Percentiles rank a stretch among this genome's conserved stretches.
Evolutionary conservation across 2,329 filamentous ascomycete species (phyloP).

Genomic region (Cyphellophora attinorum): DNA sequence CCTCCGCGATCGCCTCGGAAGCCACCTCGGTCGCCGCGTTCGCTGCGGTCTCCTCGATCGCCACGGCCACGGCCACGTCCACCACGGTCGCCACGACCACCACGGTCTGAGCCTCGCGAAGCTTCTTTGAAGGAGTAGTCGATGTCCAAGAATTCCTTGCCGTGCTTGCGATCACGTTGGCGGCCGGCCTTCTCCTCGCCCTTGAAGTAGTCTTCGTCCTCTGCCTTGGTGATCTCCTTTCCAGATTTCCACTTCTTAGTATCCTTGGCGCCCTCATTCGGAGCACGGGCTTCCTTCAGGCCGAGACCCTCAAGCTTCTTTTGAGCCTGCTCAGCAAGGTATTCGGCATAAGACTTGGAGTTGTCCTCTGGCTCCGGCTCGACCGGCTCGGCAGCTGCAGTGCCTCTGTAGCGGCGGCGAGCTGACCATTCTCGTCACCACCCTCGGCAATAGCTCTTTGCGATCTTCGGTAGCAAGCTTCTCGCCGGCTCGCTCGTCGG

Average conservation of each 20-base stretch:
- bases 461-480: slow-evolving; percentile 78
- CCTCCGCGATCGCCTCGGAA: slow-evolving; percentile 29
- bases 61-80: slow-evolving; percentile 32
- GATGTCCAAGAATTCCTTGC: slow-evolving; percentile 77
- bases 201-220: slow-evolving; percentile 67
- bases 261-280: slow-evolving; percentile 81
- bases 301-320: slow-evolving; percentile 64
- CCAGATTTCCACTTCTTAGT: slow-evolving; percentile 50
- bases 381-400: slow-evolving; percentile 19
- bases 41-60: slow-evolving; percentile 22
- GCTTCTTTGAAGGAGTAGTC: slow-evolving; percentile 74
- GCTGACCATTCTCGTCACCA: slow-evolving; percentile 19
- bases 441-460: slow-evolving; percentile 47
- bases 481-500: slow-evolving; percentile 86
- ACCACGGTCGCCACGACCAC: slow-evolving; percentile 38
- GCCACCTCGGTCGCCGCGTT: slow-evolving; percentile 27
- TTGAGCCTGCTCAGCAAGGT: slow-evolving; percentile 65
- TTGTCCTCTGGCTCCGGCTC: slow-evolving; percentile 65
- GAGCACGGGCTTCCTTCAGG: slow-evolving; percentile 65
- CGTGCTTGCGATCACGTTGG: slow-evolving; percentile 78
- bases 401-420: slow-evolving; percentile 12
- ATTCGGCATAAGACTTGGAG: slow-evolving; percentile 81
- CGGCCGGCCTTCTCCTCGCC: slow-evolving; percentile 67
- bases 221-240: slow-evolving; percentile 38
- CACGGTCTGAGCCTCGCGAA: slow-evolving; percentile 42